Base-by-base conservation (phyloP, 352 stramenopile species). In the Peronospora farinosa region DNA sequence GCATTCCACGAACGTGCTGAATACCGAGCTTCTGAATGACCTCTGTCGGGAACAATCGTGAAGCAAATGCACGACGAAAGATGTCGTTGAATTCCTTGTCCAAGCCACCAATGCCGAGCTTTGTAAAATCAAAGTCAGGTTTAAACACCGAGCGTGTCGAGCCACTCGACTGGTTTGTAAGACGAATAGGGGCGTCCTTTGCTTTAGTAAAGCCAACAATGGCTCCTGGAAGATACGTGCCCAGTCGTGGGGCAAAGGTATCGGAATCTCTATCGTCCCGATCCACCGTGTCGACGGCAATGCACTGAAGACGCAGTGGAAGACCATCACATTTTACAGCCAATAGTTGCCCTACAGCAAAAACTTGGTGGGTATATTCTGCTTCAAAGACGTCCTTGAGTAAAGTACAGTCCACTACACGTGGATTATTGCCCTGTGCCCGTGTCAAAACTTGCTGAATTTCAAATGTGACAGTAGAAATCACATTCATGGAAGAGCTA, bases 11-110 rank as follows among this genome's bases (percentile, higher is more conserved):
- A 21, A 99, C 95, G 80, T 99, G 97, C 72, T 97, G 97, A 58
- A 99, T 99, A 16, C 97, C 97, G 63, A 99, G 91, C 68, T 98
- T 95, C 57, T 91, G 74, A 48, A 97, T 93, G n/a, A 98, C 75
- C 73, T 97, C 77, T 59, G 89, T 69, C 21, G 97, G 96, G 78
- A 98, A 98, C 43, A 99, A 88, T 4, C 96, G 90, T 45, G 86
- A 98, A 10, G 96, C 96, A 72, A 99, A 99, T 13, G 97, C 97
- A 33, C 96, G 91, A 45, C 96, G 86, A 72, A 99, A 99, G 56
- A 99, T 99, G 69, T 98, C 83, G 74, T 98, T 98, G 68, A 99
- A 99, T 76, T 99, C 95, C 45, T 95, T 90, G 73, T 98, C 95
- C 27, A 99, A 85, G 52, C 97, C 97, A 33, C 96, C 97, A 67